A percentile compares a stretch with the other conserved stretches of the same genome.
phyloP scores from a whole-genome alignment of 1,284 basidiomycete species.

The Apiotrichum gracile region DNA sequence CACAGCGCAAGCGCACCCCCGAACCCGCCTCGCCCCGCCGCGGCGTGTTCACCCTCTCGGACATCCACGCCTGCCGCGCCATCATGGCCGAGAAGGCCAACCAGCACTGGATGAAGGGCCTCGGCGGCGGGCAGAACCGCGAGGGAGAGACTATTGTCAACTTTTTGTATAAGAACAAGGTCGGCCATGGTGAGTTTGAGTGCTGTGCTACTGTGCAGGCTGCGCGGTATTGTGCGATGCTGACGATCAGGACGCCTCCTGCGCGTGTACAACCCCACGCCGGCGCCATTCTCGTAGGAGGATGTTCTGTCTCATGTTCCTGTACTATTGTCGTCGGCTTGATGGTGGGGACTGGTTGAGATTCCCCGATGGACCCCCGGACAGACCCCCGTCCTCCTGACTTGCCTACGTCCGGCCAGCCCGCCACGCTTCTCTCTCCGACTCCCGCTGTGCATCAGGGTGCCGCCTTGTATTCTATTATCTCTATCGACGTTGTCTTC shows the following conservation, averaged over 20 bases:
- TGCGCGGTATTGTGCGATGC: neutral
- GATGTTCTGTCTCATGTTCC: too few species aligned
- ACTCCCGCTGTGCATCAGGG: too few species aligned
- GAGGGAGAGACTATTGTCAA: conserved; percentile 45
- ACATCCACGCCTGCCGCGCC: conserved; percentile 35
- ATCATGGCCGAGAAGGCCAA: conserved; percentile 44
- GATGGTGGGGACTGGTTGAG: too few species aligned
- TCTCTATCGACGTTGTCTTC: too few species aligned
- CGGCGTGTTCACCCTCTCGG: conserved; percentile 41
- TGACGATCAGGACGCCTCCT: conserved; percentile 27
- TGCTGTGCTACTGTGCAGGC: neutral
- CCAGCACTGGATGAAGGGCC: conserved; percentile 42
- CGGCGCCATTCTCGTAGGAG: conserved; percentile 10
- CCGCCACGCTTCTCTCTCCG: too few species aligned
- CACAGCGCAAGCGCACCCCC: conserved; percentile 25
- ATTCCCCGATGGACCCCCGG: too few species aligned
- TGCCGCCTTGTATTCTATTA: too few species aligned
- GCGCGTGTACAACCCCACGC: conserved; percentile 38
- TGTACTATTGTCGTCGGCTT: too few species aligned
- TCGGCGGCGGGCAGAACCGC: conserved; percentile 45
- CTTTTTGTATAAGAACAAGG: conserved; percentile 47
- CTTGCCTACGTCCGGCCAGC: too few species aligned
- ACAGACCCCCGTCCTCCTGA: too few species aligned
- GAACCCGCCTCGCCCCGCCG: conserved; percentile 19
- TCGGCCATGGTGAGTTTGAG: conserved; percentile 39